Evolutionary conservation across 2,329 filamentous ascomycete genomes (phyloP).

Genomic region (Tolypocladium nubicola): DNA sequence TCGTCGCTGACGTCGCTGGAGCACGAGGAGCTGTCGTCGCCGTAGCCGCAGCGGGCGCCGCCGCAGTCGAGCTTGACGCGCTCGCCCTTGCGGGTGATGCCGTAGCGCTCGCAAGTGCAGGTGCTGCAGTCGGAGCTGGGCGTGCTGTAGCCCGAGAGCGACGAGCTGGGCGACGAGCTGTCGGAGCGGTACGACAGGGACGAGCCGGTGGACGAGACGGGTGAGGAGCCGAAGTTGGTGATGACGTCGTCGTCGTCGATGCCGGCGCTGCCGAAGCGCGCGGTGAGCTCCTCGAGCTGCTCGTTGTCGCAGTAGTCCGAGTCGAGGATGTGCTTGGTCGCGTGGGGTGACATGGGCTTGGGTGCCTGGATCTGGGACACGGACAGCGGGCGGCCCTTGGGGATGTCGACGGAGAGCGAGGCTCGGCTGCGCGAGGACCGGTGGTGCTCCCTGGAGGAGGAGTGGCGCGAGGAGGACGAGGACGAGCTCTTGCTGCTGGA

Average conservation of each 20-base stretch:
- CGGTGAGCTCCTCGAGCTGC: constrained; percentile 68
- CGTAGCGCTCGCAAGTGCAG: constrained; percentile 94
- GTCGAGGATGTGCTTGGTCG: constrained; percentile 78
- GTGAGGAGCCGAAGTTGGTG: constrained; percentile 44
- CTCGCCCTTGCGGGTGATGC: constrained; percentile 86
- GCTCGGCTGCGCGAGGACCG: constrained; percentile 32
- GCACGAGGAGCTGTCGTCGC: constrained; percentile 58
- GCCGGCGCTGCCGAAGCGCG: constrained; percentile 56
- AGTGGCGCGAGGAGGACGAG: constrained; percentile 28
- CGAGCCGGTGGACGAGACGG: constrained; percentile 59
- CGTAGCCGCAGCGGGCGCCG: constrained; percentile 76
- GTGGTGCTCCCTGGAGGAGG: constrained; percentile 31
- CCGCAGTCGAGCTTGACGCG: constrained; percentile 95
- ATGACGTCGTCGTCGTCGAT: constrained; percentile 47
- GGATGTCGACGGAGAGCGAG: constrained; percentile 54
- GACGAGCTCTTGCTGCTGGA: constrained; percentile 22
- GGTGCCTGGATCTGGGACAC: constrained; percentile 84
- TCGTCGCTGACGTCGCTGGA: constrained; percentile 56
- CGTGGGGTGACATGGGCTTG: constrained; percentile 79
- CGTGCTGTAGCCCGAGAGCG: constrained; percentile 68
- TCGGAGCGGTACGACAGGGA: constrained; percentile 62
- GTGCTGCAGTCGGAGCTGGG: constrained; percentile 64
- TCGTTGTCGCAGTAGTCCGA: constrained; percentile 64
- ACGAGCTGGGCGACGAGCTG: constrained; percentile 64
- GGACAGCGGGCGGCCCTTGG: constrained; percentile 81